Evolutionary conservation across 2,329 filamentous ascomycete species (phyloP), one percentile per base, ranked within the genome.

Genomic region (Cylindrodendrum hubeiense): DNA sequence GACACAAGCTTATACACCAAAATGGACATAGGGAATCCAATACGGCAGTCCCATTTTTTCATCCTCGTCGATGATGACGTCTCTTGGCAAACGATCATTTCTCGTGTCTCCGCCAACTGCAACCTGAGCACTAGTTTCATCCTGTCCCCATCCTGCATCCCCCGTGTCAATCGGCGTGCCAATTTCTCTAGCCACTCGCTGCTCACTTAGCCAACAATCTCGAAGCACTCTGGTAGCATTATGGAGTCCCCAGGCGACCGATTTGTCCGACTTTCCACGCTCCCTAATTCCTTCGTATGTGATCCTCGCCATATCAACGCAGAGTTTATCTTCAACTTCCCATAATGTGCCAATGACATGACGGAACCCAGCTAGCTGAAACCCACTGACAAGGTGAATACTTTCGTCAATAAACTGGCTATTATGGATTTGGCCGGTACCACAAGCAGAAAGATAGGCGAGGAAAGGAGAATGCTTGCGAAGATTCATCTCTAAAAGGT

Each of bases 391-490:
- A 0, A 84, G 67, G 62, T 83, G 79, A 10, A 84, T 73, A 1
- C 63, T 66, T 58, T 84, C 81, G 37, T 84, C 82, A 0, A 73
- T 8, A 2, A 78, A 62, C 0, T 47, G 57, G 0, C 71, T 59
- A 2, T 67, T 51, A 6, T 67, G 61, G 24, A 70, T 74, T 21
- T 67, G 41, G 1, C 76, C 76, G 0, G 80, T 81, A 1, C 63
- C 69, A 52, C 79, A 82, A 0, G 80, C 79, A 3, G 80, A 82
- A 4, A 82, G 77, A 49, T 79, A 82, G 0, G 76, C 80, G 3
- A 81, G 73, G 46, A 80, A 79, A 3, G 76, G 77, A 1, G 58
- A 1, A 2, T 52, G 9, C 1, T 61, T 19, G 2, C 60, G 63
- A 1, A 78, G 50, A 24, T 74, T 65, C 0, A 39, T 30, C 2